These are phyloP conservation scores for Diaporthe vexans DNA, from an alignment of 2,329 filamentous ascomycete genomes.

Conservation along the genomic window DNA sequence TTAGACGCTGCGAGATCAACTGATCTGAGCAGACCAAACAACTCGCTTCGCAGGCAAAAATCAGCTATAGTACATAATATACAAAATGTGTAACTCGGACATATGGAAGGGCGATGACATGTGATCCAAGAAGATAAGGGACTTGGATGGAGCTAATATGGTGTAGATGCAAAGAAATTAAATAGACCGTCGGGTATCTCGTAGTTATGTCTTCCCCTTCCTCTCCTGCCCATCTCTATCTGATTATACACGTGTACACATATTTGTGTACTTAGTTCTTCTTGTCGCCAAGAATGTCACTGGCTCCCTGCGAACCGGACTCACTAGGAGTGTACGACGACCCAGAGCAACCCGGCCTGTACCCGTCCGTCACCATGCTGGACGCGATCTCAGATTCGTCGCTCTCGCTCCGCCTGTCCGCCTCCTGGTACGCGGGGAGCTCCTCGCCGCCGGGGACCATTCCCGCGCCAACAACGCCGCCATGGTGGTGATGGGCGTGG, in stretches of 20 bases:
- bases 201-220: background rate
- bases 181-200: slow-evolving; percentile 40
- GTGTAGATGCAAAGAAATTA: slow-evolving; percentile 30
- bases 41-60: background rate
- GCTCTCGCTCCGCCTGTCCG: slow-evolving; percentile 44
- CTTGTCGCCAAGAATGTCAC: slow-evolving; percentile 45
- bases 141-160: no score
- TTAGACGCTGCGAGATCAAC: no score
- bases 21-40: background rate
- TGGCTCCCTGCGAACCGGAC: slow-evolving; percentile 41
- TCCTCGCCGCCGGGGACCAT: slow-evolving; percentile 49
- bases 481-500: background rate
- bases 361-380: slow-evolving; percentile 59
- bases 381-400: slow-evolving; percentile 48
- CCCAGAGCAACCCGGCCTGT: slow-evolving; percentile 52
- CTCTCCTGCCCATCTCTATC: background rate
- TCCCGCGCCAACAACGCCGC: background rate
- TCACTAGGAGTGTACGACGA: slow-evolving; percentile 46
- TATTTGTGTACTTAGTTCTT: slow-evolving; percentile 42
- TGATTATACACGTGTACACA: background rate
- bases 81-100: background rate
- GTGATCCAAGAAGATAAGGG: background rate
- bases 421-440: slow-evolving; percentile 59
- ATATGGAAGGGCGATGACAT: background rate
- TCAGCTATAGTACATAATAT: slow-evolving; percentile 3